Evolutionary conservation across 768 basidiomycete species (phyloP).

Genomic region (Mycena galopus): DNA sequence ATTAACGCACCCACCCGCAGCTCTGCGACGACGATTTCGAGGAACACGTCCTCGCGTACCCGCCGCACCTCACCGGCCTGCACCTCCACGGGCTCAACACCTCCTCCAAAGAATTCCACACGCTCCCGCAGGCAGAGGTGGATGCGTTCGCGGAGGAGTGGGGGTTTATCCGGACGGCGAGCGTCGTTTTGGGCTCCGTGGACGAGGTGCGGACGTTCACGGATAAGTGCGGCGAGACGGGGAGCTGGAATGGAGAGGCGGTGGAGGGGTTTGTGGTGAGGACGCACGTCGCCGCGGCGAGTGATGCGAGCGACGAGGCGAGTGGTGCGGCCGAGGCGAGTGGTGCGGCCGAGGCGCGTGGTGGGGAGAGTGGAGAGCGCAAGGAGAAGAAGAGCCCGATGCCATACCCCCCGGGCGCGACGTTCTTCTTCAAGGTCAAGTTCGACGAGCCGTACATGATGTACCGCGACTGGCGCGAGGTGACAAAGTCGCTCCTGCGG

Average conservation of each 20-base stretch:
- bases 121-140: constrained; percentile 75
- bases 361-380: neutral
- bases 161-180: constrained; percentile 89
- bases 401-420: constrained; percentile 83
- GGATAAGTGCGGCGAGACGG: constrained; percentile 70
- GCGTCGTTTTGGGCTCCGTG: constrained; percentile 69
- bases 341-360: too few relatives aligned
- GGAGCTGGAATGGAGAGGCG: constrained; percentile 72
- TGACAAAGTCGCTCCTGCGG: constrained; percentile 77
- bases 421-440: constrained; percentile 99
- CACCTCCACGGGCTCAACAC: constrained; percentile 94
- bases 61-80: constrained; percentile 86
- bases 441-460: constrained; percentile 99
- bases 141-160: constrained; percentile 88
- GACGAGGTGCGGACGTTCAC: constrained; percentile 82
- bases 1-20: constrained; percentile 58
- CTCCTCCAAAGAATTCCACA: constrained; percentile 74
- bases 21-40: constrained; percentile 98
- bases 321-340: too few relatives aligned
- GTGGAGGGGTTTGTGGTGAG: constrained; percentile 88
- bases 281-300: constrained; percentile 58
- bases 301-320: constrained; percentile 39
- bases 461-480: constrained; percentile 97
- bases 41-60: constrained; percentile 92
- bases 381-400: constrained; percentile 29